Evolutionary conservation across 2,329 filamentous ascomycete species (phyloP).

Genomic region (Colletotrichum incanum): DNA sequence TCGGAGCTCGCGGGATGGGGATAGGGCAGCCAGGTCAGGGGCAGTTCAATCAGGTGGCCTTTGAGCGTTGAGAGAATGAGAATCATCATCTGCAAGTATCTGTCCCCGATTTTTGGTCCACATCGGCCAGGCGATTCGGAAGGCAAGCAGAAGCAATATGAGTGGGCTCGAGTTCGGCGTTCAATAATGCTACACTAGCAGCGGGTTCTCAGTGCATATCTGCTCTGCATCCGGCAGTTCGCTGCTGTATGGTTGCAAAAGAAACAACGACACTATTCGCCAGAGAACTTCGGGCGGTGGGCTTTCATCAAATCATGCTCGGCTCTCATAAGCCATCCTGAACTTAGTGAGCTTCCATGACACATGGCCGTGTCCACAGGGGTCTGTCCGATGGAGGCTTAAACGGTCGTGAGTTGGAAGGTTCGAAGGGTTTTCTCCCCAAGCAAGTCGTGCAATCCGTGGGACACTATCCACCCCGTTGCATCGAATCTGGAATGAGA

Average conservation of each 20-base stretch:
- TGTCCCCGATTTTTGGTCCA: constrained; percentile 30
- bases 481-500: background rate
- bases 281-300: background rate
- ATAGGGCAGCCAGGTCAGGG: constrained; percentile 37
- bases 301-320: constrained; percentile 10
- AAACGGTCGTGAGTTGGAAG: constrained; percentile 12
- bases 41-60: constrained; percentile 19
- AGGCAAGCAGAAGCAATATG: constrained; percentile 29
- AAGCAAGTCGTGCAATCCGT: constrained; percentile 2
- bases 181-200: constrained; percentile 35
- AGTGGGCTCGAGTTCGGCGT: constrained; percentile 17
- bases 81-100: constrained; percentile 8
- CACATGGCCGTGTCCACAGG: constrained; percentile 24
- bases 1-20: constrained; percentile 32
- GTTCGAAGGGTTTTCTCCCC: constrained; percentile 12
- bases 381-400: constrained; percentile 29
- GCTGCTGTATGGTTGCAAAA: constrained; percentile 12
- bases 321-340: constrained; percentile 5
- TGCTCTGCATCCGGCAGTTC: constrained; percentile 31
- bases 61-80: background rate
- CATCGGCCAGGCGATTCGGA: background rate
- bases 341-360: constrained; percentile 8
- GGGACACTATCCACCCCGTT: constrained; percentile 1
- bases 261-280: constrained; percentile 26
- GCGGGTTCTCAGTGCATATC: constrained; percentile 29